A percentile compares a stretch with the other conserved stretches of the same genome.
phyloP scores from a whole-genome alignment of 345 rosid genomes.

The Erysimum cheiranthoides region DNA sequence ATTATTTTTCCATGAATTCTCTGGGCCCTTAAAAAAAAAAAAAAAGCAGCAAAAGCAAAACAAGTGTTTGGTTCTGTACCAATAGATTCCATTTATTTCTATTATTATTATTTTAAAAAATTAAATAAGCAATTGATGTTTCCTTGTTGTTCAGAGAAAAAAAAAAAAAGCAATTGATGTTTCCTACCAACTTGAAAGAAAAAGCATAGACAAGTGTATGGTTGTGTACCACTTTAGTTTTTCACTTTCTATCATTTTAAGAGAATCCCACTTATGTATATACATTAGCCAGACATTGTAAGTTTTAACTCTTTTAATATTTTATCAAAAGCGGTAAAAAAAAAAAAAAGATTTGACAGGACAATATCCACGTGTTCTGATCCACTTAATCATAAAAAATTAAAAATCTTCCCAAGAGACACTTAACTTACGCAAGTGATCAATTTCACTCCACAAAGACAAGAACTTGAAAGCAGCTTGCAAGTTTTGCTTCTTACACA shows the following conservation, averaged over 20 bases:
- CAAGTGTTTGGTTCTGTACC: constrained; percentile 40
- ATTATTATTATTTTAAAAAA: background rate
- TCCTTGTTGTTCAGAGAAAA: too few relatives aligned
- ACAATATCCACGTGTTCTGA: background rate
- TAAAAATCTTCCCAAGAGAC: background rate
- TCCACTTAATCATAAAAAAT: background rate
- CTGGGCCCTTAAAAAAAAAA: background rate
- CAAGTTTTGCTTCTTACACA: constrained; percentile 3
- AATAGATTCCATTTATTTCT: constrained; percentile 30
- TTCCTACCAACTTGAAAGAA: constrained; percentile 55
- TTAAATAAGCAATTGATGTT: constrained; percentile 46
- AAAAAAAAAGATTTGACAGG: background rate
- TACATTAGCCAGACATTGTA: background rate
- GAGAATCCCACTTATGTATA: constrained; percentile 15
- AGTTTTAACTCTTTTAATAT: background rate
- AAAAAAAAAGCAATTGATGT: constrained; percentile 45
- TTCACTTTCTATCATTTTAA: constrained; percentile 22
- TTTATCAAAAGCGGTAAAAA: constrained; percentile 11
- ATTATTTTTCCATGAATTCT: constrained; percentile 39
- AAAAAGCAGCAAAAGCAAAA: background rate
- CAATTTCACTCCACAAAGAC: background rate
- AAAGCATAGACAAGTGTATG: constrained; percentile 32
- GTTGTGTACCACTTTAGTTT: constrained; percentile 22
- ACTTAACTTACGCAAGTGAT: constrained; percentile 24
- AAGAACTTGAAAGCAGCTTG: constrained; percentile 17